Base-by-base conservation (phyloP, 345 rosid species). In the Brassica incana region DNA sequence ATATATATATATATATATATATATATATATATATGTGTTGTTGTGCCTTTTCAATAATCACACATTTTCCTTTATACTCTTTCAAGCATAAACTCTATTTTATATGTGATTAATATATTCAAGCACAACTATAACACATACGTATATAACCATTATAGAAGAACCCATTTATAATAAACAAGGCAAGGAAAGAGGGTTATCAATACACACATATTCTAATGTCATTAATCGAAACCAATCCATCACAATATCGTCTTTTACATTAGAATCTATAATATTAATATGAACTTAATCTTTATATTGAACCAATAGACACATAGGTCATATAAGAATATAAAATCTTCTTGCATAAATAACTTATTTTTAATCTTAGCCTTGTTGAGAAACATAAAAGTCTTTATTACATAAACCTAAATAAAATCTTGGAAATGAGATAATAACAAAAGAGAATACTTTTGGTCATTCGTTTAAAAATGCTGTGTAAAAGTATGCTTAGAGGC, bases 401-500 rank as follows among this genome's bases (percentile, higher is more conserved):
- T 63, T 69, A 63, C 36, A 69, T 36, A 56, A 67, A 54, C 71
- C 68, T 64, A 48, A 80, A 71, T 75, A 5, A 20, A 54, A 54
- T 75, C 68, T 54, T 75, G 10, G 25, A 63, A 65, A 40, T 30
- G 68, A 70, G 43, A 75, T 18, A 14, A 75, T 60, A 61, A 74
- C 56, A 12, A 52, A 16, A 63, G 62, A 63, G 4, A 35, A 68
- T 5, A 0, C 3, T 64, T 60, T 69, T 15, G 71, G 67, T 63
- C 67, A 79, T 73, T 48, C 20, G 56, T 80, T 79, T 74, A 20
- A 35, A 12, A 62, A 27, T 75, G 38, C 70, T 65, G 67, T 69
- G 61, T 69, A 29, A 60, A 65, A 79, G 74, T 67, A 61, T 64
- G 69, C 80, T 72, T 65, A 70, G 2, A 75, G 25, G 72, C 38